These are phyloP conservation scores for Nepenthes alata DNA, from an alignment of 179 eudicot genomes.

Conservation along the genomic window DNA sequence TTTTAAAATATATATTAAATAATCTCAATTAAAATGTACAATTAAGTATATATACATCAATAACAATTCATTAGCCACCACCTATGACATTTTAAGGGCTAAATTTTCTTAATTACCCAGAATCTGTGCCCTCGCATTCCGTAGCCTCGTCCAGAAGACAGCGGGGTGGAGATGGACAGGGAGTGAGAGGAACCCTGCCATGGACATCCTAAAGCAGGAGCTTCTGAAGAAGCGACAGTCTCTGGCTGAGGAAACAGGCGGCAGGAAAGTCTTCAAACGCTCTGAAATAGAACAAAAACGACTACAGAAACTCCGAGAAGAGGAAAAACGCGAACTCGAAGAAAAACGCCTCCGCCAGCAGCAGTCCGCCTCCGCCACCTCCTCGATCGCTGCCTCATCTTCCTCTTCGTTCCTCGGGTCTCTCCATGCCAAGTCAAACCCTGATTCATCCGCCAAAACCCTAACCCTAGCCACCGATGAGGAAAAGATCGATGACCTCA, in stretches of 20 bases:
- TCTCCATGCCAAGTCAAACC: constrained; percentile 26
- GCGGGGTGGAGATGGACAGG: no score
- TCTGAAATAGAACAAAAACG: constrained; percentile 86
- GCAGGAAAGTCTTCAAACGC: constrained; percentile 62
- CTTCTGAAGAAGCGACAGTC: constrained; percentile 43
- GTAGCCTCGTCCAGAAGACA: no score
- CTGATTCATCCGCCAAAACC: constrained; percentile 30
- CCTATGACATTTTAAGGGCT: no score
- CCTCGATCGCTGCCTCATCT: constrained; percentile 15
- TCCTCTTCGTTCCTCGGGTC: constrained; percentile 29
- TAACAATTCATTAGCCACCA: no score
- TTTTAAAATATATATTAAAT: no score
- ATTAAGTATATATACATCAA: no score
- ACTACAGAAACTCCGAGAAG: constrained; percentile 58
- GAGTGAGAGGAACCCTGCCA: constrained; percentile 6
- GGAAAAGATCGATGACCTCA: constrained; percentile 59
- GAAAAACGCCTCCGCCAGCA: constrained; percentile 42
- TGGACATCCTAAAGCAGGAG: constrained; percentile 77
- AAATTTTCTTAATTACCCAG: no score
- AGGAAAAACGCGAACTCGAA: constrained; percentile 65
- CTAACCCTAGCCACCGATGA: constrained; percentile 41
- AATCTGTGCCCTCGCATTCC: no score
- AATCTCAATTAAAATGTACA: no score
- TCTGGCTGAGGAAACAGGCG: constrained; percentile 53
- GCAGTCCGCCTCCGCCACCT: constrained; percentile 10